Percentiles rank a stretch among this genome's conserved stretches.
Conservation (phyloP, 2,329 filamentous ascomycete genomes). For the Sarocladium strictum region DNA sequence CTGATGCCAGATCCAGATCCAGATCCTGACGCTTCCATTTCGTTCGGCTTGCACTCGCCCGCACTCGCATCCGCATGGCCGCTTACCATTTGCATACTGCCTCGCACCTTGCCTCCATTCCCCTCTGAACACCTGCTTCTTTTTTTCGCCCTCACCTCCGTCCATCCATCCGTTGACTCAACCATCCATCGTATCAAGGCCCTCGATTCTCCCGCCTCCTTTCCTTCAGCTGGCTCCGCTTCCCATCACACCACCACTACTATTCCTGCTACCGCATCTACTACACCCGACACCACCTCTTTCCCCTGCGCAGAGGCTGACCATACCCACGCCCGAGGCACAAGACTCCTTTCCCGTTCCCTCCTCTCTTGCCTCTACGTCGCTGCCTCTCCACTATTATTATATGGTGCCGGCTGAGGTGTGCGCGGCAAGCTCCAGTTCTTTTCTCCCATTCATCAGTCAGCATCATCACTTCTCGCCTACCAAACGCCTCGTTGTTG, state of each 20-base stretch:
- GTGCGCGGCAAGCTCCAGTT: no score
- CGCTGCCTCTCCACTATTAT: conserved; percentile 5
- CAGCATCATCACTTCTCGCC: not conserved
- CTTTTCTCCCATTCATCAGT: no score
- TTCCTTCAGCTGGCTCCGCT: not conserved
- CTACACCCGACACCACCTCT: no score
- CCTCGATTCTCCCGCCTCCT: no score
- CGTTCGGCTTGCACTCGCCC: not conserved
- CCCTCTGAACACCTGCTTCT: not conserved
- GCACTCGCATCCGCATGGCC: not conserved
- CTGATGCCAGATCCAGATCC: not conserved
- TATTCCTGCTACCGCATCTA: not conserved
- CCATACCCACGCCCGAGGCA: no score
- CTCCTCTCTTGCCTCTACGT: no score
- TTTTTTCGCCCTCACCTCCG: not conserved
- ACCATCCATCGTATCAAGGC: no score
- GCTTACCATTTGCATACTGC: not conserved
- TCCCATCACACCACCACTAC: not conserved
- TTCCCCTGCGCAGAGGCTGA: no score
- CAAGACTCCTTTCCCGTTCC: not conserved
- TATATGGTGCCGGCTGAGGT: conserved; percentile 4
- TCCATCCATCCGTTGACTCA: not conserved
- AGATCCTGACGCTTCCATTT: conserved; percentile 7
- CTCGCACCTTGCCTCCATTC: not conserved
- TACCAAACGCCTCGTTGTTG: not conserved